These are phyloP conservation scores for Sarocladium strictum DNA, from an alignment of 2,329 filamentous ascomycete genomes.

Conservation along the genomic window DNA sequence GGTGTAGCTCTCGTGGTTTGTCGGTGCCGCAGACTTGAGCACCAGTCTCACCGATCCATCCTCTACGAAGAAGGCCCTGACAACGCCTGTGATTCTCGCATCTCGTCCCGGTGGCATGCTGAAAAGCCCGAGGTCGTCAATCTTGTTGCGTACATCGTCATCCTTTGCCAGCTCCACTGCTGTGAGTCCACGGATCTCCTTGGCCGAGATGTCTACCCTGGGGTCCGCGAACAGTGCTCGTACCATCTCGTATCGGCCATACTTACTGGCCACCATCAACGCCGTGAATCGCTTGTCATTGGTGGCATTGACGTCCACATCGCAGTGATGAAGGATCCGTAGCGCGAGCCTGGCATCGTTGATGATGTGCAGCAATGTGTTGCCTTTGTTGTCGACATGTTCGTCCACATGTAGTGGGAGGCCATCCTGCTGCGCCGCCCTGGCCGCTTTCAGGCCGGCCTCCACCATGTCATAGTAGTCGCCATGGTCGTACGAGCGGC, in stretches of 20 bases:
- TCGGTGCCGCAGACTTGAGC: constrained; percentile 86
- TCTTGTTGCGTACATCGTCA: constrained; percentile 92
- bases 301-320: constrained; percentile 91
- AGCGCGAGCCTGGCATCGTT: constrained; percentile 75
- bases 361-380: constrained; percentile 92
- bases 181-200: constrained; percentile 81
- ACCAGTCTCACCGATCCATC: constrained; percentile 90
- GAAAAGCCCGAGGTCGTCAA: constrained; percentile 87
- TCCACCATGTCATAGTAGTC: constrained; percentile 86
- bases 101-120: constrained; percentile 66
- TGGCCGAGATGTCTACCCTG: constrained; percentile 76
- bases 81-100: constrained; percentile 82
- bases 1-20: constrained; percentile 75
- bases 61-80: constrained; percentile 94
- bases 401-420: constrained; percentile 84
- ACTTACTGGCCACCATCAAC: constrained; percentile 97
- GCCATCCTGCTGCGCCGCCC: constrained; percentile 67
- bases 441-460: constrained; percentile 69
- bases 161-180: constrained; percentile 97
- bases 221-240: constrained; percentile 80
- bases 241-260: constrained; percentile 90
- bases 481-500: constrained; percentile 88
- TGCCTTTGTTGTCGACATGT: constrained; percentile 87
- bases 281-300: constrained; percentile 95
- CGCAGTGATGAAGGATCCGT: constrained; percentile 73